Evolutionary conservation across 148 eudicot species (phyloP).

Genomic region (Amaranthus palmeri): DNA sequence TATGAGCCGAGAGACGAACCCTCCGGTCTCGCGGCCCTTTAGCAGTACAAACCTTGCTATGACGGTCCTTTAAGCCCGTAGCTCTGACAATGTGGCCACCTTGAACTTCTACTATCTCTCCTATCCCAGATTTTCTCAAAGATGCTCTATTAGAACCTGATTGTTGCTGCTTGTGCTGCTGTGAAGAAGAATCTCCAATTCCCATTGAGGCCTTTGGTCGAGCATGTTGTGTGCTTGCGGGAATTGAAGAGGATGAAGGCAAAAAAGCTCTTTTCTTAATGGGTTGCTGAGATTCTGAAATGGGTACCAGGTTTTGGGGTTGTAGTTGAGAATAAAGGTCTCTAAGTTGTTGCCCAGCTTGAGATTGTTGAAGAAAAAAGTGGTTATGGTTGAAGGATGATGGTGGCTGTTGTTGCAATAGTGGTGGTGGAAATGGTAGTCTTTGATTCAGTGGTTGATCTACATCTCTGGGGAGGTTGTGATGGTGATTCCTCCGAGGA

Average conservation of each 20-base stretch:
- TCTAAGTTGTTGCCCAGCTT: constrained; percentile 17
- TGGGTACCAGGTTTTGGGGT: constrained; percentile 7
- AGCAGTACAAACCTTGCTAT: constrained; percentile 87
- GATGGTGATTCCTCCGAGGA: constrained; percentile 44
- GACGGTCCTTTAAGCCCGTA: constrained; percentile 78
- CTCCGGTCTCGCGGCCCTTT: constrained; percentile 90
- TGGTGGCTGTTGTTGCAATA: background rate
- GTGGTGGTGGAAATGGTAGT: constrained; percentile 4
- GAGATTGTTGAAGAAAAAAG: constrained; percentile 21
- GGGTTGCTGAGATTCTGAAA: constrained; percentile 14
- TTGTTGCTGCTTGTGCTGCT: background rate
- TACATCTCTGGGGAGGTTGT: constrained; percentile 34
- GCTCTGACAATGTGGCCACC: constrained; percentile 93
- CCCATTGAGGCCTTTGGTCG: background rate
- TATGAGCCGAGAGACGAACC: constrained; percentile 75
- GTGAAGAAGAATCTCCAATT: too few relatives aligned
- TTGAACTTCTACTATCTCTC: constrained; percentile 84
- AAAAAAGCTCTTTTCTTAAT: constrained; percentile 38
- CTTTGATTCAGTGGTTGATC: constrained; percentile 9
- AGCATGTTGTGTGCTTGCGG: constrained; percentile 38
- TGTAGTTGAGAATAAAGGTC: constrained; percentile 19
- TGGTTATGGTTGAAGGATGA: background rate
- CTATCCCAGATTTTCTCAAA: constrained; percentile 40
- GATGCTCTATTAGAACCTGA: constrained; percentile 35
- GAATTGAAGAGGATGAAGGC: constrained; percentile 20